Percentiles rank a stretch among this genome's conserved stretches.
Conservation (phyloP, 768 basidiomycete genomes). For the Lentinus brumalis region DNA sequence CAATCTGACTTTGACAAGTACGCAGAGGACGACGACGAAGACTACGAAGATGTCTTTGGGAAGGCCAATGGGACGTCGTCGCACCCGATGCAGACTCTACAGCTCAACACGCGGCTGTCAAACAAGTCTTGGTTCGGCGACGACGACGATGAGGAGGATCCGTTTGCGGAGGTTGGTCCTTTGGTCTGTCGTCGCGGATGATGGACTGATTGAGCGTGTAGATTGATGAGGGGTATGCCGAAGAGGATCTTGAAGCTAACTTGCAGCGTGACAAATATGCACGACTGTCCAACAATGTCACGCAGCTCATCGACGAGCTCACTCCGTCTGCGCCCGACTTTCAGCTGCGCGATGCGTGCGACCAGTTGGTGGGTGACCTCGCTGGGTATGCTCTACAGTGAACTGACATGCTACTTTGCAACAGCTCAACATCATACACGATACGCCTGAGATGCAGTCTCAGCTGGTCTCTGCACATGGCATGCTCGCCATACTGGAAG, state of each 20-base stretch:
- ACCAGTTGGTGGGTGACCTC: constrained; percentile 69
- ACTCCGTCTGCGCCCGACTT: constrained; percentile 81
- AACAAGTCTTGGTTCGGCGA: constrained; percentile 90
- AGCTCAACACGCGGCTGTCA: constrained; percentile 84
- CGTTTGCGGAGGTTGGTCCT: constrained; percentile 81
- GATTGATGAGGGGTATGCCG: constrained; percentile 93
- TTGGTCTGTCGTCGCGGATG: neutral
- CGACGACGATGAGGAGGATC: constrained; percentile 91
- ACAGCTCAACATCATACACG: constrained; percentile 74
- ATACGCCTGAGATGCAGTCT: constrained; percentile 80
- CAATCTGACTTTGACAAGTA: constrained; percentile 81
- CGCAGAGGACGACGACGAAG: constrained; percentile 84
- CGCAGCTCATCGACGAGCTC: constrained; percentile 84
- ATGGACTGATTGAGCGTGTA: constrained; percentile 24
- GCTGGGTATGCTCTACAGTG: neutral
- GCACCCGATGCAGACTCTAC: constrained; percentile 73
- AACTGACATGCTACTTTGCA: neutral
- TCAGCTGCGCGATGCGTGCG: constrained; percentile 80
- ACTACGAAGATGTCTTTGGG: constrained; percentile 95
- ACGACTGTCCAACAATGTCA: constrained; percentile 77
- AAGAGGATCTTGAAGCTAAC: constrained; percentile 91
- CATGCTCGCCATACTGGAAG: constrained; percentile 92
- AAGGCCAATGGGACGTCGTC: constrained; percentile 66
- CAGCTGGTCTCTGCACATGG: constrained; percentile 94
- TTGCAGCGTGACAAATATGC: constrained; percentile 93